phyloP scores from a whole-genome alignment of 1,139 yeast species.

The Protomyces lactucae-debilis region DNA sequence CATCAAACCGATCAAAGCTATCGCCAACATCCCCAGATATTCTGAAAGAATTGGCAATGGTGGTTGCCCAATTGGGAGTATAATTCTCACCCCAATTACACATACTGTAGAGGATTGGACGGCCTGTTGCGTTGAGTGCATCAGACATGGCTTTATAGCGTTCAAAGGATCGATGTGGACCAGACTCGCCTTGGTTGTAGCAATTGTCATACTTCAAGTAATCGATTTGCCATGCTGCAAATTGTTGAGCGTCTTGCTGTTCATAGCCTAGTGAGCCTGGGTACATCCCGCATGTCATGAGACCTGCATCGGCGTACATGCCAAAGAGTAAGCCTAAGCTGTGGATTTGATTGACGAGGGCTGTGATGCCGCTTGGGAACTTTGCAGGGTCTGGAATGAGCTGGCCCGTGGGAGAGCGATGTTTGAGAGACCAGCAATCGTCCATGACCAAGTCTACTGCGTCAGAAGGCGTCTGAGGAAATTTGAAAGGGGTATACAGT shows the following conservation, averaged over 20 bases:
- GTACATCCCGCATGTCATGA: conserved; percentile 38
- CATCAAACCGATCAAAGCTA: conserved; percentile 36
- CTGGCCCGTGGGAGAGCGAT: background rate
- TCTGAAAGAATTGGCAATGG: conserved; percentile 39
- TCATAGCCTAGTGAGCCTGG: conserved; percentile 39
- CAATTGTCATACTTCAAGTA: conserved; percentile 40
- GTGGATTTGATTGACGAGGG: conserved; percentile 36
- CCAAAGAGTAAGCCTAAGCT: conserved; percentile 37
- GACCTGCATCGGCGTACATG: conserved; percentile 40
- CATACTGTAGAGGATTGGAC: conserved; percentile 37
- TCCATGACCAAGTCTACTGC: conserved; percentile 36
- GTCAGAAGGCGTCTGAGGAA: background rate
- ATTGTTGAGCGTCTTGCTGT: conserved; percentile 37
- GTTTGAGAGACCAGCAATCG: conserved; percentile 36
- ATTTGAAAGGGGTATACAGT: conserved; percentile 22
- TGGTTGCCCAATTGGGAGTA: conserved; percentile 38
- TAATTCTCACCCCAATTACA: conserved; percentile 40
- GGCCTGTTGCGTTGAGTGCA: conserved; percentile 38
- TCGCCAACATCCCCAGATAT: conserved; percentile 38
- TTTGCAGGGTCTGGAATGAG: conserved; percentile 29
- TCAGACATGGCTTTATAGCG: conserved; percentile 38
- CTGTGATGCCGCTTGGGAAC: conserved; percentile 38
- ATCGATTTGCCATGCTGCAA: conserved; percentile 39
- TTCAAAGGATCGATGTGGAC: conserved; percentile 34
- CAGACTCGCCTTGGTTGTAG: conserved; percentile 37